Conservation (phyloP, 352 stramenopile genomes). For the Globisporangium canariense region DNA sequence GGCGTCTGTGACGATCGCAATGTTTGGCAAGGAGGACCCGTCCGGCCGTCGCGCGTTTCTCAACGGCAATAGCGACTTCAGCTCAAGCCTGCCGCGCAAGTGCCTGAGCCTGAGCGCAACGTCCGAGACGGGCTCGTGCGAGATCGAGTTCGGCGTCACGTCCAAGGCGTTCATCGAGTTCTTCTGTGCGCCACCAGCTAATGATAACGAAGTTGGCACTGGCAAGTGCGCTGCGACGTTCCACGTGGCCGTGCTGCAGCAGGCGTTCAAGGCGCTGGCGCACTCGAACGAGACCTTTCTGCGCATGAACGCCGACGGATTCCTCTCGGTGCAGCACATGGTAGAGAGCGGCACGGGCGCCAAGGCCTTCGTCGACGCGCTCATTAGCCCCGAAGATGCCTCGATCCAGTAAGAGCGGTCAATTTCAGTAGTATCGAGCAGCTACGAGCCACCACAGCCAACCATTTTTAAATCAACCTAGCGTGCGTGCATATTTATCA, state of each 20-base stretch:
- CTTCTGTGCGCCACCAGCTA: conserved; percentile 33
- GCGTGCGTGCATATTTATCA: conserved; percentile 5
- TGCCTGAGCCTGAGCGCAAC: conserved; percentile 66
- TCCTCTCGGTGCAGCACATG: conserved; percentile 85
- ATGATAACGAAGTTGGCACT: conserved; percentile 16
- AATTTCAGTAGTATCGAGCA: too few relatives aligned
- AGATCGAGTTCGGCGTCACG: conserved; percentile 70
- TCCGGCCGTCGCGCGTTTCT: background rate
- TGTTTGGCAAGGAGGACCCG: conserved; percentile 31
- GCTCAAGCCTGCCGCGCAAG: conserved; percentile 13
- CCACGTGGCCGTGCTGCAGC: conserved; percentile 77
- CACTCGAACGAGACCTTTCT: conserved; percentile 82
- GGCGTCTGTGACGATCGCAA: conserved; percentile 72
- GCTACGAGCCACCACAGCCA: conserved; percentile 11
- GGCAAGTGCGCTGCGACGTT: conserved; percentile 53
- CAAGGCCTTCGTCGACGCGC: conserved; percentile 76
- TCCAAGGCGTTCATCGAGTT: conserved; percentile 85
- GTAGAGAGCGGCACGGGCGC: conserved; percentile 63
- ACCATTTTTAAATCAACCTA: background rate
- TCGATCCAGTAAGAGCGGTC: conserved; percentile 26
- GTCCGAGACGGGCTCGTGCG: conserved; percentile 72
- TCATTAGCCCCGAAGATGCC: conserved; percentile 78
- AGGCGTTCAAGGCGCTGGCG: conserved; percentile 72
- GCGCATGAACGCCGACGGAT: conserved; percentile 75
- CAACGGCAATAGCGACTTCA: background rate